A percentile compares a stretch with the other conserved stretches of the same genome.
Conservation (phyloP, 2,329 filamentous ascomycete genomes). For the Ascochyta clinopodiicola region DNA sequence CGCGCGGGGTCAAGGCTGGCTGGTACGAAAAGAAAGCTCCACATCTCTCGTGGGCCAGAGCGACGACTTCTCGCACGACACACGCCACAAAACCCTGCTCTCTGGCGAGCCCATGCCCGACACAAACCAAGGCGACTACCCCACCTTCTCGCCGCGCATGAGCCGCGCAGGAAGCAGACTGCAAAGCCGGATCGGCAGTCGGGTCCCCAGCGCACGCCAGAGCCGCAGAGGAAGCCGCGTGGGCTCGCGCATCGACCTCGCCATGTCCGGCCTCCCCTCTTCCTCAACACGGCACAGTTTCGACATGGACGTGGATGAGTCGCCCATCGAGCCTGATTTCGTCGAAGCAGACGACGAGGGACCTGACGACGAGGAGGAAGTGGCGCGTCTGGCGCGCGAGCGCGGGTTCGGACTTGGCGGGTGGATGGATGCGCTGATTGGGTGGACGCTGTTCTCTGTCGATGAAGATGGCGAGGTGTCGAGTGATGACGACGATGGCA, state of each 20-base stretch:
- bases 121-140: constrained; percentile 30
- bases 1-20: constrained; percentile 68
- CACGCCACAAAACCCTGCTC: constrained; percentile 34
- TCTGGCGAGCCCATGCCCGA: constrained; percentile 45
- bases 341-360: constrained; percentile 52
- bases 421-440: constrained; percentile 64
- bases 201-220: constrained; percentile 49
- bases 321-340: constrained; percentile 56
- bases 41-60: constrained; percentile 58
- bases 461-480: constrained; percentile 56
- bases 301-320: constrained; percentile 35
- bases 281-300: constrained; percentile 36
- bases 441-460: constrained; percentile 63
- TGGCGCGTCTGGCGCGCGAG: constrained; percentile 59
- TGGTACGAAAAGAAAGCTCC: constrained; percentile 62
- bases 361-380: constrained; percentile 59
- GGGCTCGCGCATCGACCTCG: constrained; percentile 47
- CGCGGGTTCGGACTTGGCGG: constrained; percentile 62
- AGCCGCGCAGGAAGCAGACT: constrained; percentile 45
- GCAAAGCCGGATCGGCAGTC: constrained; percentile 47
- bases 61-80: constrained; percentile 33
- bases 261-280: constrained; percentile 41
- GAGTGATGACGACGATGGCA: constrained; percentile 43
- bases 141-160: constrained; percentile 36
- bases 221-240: constrained; percentile 42